A percentile compares a stretch with the other conserved stretches of the same genome.
phyloP scores from a whole-genome alignment of 2,329 filamentous ascomycete species.

The Cercospora sp. region DNA sequence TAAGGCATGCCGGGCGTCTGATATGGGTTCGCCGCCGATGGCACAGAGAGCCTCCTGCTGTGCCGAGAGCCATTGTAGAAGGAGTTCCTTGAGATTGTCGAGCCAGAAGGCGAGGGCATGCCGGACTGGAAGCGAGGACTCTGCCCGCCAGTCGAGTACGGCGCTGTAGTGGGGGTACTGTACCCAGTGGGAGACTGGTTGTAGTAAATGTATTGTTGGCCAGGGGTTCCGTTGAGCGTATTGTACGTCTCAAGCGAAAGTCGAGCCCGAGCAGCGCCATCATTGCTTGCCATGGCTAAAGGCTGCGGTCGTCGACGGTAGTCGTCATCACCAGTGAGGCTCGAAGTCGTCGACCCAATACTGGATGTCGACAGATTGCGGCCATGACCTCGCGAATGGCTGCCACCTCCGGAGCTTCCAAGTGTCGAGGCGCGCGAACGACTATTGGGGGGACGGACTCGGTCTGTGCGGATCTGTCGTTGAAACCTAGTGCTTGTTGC shows the following conservation, averaged over 20 bases:
- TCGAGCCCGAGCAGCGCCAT: constrained; percentile 61
- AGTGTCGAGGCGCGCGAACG: constrained; percentile 76
- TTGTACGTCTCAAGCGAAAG: constrained; percentile 64
- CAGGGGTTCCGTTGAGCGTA: constrained; percentile 63
- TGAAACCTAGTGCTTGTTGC: constrained; percentile 91
- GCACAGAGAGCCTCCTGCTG: constrained; percentile 80
- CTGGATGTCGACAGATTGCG: constrained; percentile 85
- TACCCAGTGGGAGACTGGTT: constrained; percentile 71
- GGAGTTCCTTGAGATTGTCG: constrained; percentile 66
- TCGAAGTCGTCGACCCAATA: constrained; percentile 73
- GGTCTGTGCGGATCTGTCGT: constrained; percentile 83
- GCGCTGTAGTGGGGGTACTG: constrained; percentile 79
- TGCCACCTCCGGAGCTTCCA: constrained; percentile 62
- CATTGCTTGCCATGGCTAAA: constrained; percentile 71
- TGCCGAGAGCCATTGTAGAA: constrained; percentile 69
- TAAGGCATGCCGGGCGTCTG: constrained; percentile 59
- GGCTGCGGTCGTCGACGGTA: constrained; percentile 73
- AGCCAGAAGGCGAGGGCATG: constrained; percentile 67
- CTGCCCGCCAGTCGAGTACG: constrained; percentile 72
- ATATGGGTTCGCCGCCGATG: constrained; percentile 73
- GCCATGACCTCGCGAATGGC: constrained; percentile 74
- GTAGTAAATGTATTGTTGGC: constrained; percentile 64
- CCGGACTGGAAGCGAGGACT: constrained; percentile 73
- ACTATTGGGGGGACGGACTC: constrained; percentile 70
- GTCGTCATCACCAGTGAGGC: constrained; percentile 65